Percentiles rank a stretch among this genome's conserved stretches.
Evolutionary conservation across 1,284 basidiomycete genomes (phyloP).

Genomic region (Gymnopus androsaceus): DNA sequence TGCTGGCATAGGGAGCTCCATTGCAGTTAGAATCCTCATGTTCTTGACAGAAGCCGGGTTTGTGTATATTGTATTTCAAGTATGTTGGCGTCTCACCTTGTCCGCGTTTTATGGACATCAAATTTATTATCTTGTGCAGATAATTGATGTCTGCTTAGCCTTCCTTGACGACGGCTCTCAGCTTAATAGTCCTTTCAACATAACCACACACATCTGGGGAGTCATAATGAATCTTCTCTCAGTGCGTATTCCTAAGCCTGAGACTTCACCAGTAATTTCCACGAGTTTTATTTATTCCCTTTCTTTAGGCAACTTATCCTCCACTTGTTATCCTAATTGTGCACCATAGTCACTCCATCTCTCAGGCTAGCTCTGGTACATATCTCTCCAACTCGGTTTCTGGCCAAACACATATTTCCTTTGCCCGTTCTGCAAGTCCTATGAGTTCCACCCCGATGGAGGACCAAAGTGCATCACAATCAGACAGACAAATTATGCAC

Average conservation of each 20-base stretch:
- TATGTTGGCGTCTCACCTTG: background rate
- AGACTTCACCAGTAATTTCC: background rate
- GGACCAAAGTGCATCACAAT: no score
- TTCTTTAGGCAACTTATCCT: background rate
- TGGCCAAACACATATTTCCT: background rate
- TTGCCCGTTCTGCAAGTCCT: background rate
- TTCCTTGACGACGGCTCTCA: background rate
- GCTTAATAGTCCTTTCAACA: background rate
- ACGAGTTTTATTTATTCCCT: background rate
- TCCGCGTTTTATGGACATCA: no score
- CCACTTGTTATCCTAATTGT: background rate
- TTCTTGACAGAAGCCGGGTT: conserved; percentile 2
- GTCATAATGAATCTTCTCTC: conserved; percentile 2
- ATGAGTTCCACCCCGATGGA: no score
- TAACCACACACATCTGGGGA: conserved; percentile 4
- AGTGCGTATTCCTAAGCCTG: background rate
- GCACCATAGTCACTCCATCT: background rate
- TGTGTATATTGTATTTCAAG: background rate
- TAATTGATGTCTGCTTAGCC: background rate
- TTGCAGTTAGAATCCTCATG: background rate
- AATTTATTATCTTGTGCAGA: no score
- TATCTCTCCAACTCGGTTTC: background rate
- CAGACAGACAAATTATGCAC: no score
- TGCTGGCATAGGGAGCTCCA: background rate
- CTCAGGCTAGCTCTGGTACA: background rate